These are phyloP conservation scores for Blastobotrys elegans DNA, from an alignment of 1,139 yeast species.

Conservation along the genomic window DNA sequence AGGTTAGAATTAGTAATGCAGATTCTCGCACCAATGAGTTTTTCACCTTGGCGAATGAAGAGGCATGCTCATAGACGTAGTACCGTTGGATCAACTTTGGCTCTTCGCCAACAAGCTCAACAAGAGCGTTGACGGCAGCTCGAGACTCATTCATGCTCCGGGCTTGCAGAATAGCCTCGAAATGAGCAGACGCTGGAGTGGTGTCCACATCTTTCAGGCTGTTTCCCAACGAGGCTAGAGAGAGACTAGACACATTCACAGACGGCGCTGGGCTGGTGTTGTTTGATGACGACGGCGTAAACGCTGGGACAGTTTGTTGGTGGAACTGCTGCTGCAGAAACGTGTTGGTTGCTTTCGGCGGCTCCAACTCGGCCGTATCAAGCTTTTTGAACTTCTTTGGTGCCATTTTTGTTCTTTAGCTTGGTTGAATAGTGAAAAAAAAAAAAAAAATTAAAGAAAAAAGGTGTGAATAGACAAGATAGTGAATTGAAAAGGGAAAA, in stretches of 20 bases:
- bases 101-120: constrained; percentile 44
- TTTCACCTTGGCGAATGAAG: constrained; percentile 67
- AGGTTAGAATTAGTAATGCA: constrained; percentile 60
- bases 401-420: constrained; percentile 3
- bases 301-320: background rate
- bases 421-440: background rate
- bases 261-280: constrained; percentile 21
- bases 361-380: constrained; percentile 4
- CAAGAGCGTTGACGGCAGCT: constrained; percentile 53
- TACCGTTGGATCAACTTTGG: constrained; percentile 56
- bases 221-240: constrained; percentile 66
- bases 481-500: no score
- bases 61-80: constrained; percentile 57
- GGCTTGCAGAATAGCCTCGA: constrained; percentile 54
- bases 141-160: constrained; percentile 61
- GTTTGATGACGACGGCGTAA: constrained; percentile 8
- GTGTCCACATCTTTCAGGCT: constrained; percentile 62
- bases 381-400: constrained; percentile 8
- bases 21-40: constrained; percentile 73
- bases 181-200: constrained; percentile 62
- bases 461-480: no score
- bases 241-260: constrained; percentile 45
- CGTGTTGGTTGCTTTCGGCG: background rate
- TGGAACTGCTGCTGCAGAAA: background rate
- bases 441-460: background rate